These are phyloP conservation scores for Pseudogymnoascus sp. DNA, from an alignment of 2,329 filamentous ascomycete genomes.

Conservation along the genomic window DNA sequence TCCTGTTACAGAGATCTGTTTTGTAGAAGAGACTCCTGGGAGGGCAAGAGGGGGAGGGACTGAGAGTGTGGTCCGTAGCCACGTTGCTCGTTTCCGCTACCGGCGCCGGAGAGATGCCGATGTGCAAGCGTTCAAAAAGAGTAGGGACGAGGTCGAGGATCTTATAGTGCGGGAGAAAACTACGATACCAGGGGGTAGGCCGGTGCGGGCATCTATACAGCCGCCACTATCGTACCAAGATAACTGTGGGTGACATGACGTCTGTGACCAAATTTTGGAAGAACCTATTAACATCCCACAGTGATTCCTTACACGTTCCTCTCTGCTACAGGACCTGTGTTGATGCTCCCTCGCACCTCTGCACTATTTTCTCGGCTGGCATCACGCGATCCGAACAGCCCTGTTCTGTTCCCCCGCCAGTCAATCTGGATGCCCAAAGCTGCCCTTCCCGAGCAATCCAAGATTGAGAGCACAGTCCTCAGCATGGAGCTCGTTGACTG, in stretches of 20 bases:
- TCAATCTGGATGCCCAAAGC: slow-evolving; percentile 18
- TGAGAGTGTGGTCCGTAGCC: background rate
- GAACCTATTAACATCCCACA: background rate
- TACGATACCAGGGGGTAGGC: background rate
- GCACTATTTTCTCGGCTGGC: background rate
- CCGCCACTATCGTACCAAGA: background rate
- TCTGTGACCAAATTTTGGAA: background rate
- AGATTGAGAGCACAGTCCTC: slow-evolving; percentile 15
- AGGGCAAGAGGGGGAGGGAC: background rate
- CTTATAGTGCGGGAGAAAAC: background rate
- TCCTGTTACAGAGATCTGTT: background rate
- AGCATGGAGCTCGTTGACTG: slow-evolving; percentile 13
- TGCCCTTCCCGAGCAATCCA: slow-evolving; percentile 12
- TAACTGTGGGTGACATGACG: background rate
- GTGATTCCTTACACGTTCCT: slow-evolving; percentile 1
- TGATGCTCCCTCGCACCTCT: background rate
- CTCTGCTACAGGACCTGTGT: background rate
- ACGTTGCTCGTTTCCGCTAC: slow-evolving; percentile 1
- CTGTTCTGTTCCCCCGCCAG: slow-evolving; percentile 14
- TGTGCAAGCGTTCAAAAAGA: background rate
- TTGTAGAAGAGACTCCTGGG: background rate
- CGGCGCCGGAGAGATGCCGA: background rate
- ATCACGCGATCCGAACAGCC: slow-evolving; percentile 24
- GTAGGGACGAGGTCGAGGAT: background rate
- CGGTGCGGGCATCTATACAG: background rate